These are phyloP conservation scores for Alternaria sp. DNA, from an alignment of 2,329 filamentous ascomycete genomes.

Conservation along the genomic window DNA sequence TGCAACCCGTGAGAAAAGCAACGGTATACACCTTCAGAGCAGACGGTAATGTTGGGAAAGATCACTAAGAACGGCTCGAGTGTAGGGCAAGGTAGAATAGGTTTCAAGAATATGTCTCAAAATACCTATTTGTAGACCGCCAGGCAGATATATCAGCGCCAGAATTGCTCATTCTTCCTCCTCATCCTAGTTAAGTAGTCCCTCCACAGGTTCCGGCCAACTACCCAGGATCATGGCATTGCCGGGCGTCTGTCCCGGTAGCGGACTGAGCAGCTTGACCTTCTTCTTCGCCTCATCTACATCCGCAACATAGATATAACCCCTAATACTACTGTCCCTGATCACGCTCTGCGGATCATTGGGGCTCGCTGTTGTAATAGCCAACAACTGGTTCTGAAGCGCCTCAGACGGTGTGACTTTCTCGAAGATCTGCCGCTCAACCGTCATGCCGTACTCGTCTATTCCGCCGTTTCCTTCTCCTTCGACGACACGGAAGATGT, in stretches of 20 bases:
- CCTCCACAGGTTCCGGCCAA: slow-evolving; percentile 86
- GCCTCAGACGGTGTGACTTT: slow-evolving; percentile 68
- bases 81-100: not conserved
- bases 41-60: too few relatives aligned
- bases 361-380: slow-evolving; percentile 78
- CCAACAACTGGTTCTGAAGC: slow-evolving; percentile 82
- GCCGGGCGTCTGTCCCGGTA: slow-evolving; percentile 79
- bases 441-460: slow-evolving; percentile 7
- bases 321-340: slow-evolving; percentile 82
- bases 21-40: too few relatives aligned
- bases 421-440: slow-evolving; percentile 59
- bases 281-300: slow-evolving; percentile 85
- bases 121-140: not conserved
- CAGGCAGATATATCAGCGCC: not conserved
- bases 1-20: too few relatives aligned
- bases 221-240: slow-evolving; percentile 81
- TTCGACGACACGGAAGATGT: slow-evolving; percentile 73
- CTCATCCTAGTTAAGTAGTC: slow-evolving; percentile 61
- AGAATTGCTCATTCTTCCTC: not conserved
- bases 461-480: slow-evolving; percentile 51
- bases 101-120: not conserved
- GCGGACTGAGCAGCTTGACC: slow-evolving; percentile 80
- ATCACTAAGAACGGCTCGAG: not conserved
- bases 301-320: slow-evolving; percentile 90
- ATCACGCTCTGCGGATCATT: slow-evolving; percentile 75